Conservation (phyloP, 1,284 basidiomycete species). For the Abortiporus biennis region DNA sequence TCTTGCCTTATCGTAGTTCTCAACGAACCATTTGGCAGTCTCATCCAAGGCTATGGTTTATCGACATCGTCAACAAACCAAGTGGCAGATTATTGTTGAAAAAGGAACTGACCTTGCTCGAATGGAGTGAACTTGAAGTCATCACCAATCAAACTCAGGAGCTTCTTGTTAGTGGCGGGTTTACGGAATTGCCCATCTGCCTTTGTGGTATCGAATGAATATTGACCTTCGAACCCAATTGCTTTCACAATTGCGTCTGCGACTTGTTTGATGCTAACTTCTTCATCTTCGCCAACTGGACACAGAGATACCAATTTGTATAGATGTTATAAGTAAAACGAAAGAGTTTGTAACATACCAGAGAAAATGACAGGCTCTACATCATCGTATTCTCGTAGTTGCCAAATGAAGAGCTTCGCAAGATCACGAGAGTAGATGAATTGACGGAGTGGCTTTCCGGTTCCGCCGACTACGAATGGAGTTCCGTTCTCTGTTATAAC, state of each 20-base stretch:
- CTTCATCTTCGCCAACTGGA: constrained; percentile 81
- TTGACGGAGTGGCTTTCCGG: constrained; percentile 84
- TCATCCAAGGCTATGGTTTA: constrained; percentile 18
- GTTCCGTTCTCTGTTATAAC: constrained; percentile 63
- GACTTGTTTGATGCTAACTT: constrained; percentile 83
- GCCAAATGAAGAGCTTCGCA: constrained; percentile 91
- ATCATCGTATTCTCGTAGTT: constrained; percentile 80
- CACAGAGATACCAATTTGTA: background rate
- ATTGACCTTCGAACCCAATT: constrained; percentile 69
- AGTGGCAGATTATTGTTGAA: background rate
- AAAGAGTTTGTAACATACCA: constrained; percentile 35
- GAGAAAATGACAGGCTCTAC: constrained; percentile 88
- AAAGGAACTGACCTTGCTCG: constrained; percentile 46
- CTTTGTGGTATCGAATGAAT: constrained; percentile 61
- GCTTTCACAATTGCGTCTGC: constrained; percentile 81
- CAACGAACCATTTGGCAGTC: constrained; percentile 22
- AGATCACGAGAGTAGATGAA: constrained; percentile 94
- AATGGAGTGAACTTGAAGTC: constrained; percentile 86
- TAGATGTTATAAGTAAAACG: background rate
- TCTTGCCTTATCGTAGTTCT: constrained; percentile 21
- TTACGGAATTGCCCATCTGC: constrained; percentile 90
- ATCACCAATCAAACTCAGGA: constrained; percentile 61
- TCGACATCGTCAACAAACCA: background rate
- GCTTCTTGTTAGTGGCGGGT: constrained; percentile 87
- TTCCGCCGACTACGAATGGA: constrained; percentile 78